phyloP scores from a whole-genome alignment of 495 filamentous ascomycete species.

The Hapsidospora chrysogenum region DNA sequence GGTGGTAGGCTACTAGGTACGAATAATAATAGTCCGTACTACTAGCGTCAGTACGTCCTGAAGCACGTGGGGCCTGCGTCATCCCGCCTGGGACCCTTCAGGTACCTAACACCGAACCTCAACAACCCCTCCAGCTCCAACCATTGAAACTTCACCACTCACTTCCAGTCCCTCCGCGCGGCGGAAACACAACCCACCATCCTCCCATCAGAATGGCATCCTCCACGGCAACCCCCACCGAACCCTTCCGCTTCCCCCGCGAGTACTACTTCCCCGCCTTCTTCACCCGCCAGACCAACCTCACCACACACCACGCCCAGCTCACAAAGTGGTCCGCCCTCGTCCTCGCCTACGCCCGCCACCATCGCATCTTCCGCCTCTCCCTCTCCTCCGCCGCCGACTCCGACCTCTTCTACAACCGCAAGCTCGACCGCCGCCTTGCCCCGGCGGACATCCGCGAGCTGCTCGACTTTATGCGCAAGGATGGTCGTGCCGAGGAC shows the following conservation, averaged over 20 bases:
- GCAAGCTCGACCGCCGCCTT: slow-evolving; percentile 35
- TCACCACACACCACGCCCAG: slow-evolving; percentile 56
- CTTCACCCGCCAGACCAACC: slow-evolving; percentile 69
- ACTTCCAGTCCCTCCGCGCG: background rate
- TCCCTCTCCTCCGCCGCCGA: slow-evolving; percentile 28
- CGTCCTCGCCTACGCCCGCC: slow-evolving; percentile 67
- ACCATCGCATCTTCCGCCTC: slow-evolving; percentile 57
- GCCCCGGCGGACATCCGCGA: slow-evolving; percentile 41
- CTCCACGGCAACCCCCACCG: slow-evolving; percentile 1
- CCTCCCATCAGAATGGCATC: background rate
- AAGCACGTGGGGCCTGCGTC: no score
- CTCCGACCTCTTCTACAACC: slow-evolving; percentile 36
- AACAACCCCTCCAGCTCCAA: background rate
- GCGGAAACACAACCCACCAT: background rate
- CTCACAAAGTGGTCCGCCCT: slow-evolving; percentile 72
- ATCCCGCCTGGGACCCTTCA: no score
- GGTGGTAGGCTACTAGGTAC: no score
- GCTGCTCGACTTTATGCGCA: slow-evolving; percentile 58
- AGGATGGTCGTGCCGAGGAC: slow-evolving; percentile 55
- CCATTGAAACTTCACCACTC: background rate
- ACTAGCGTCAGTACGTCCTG: no score
- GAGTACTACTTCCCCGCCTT: slow-evolving; percentile 55
- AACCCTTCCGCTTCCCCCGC: slow-evolving; percentile 26
- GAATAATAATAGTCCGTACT: no score
- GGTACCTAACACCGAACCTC: background rate